Percentiles rank a stretch among this genome's conserved stretches.
Evolutionary conservation across 2,329 filamentous ascomycete genomes (phyloP).

Genomic region (Simplicillium aogashimaense): DNA sequence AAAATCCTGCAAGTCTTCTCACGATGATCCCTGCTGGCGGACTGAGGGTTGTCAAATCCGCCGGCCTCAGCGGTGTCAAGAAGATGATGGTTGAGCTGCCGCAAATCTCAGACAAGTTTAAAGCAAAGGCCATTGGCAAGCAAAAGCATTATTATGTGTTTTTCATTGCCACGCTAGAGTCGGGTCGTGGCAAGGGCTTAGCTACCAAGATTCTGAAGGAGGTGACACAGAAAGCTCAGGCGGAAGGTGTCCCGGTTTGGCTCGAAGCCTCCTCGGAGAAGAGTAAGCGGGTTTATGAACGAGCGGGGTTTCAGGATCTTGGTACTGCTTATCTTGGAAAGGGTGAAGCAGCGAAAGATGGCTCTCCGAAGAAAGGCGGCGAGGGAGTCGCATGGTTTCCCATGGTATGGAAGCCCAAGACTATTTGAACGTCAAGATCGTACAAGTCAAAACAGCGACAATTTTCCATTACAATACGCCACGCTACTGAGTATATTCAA

Average conservation of each 20-base stretch:
- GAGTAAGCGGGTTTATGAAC: not conserved
- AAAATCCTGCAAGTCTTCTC: not conserved
- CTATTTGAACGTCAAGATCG: no score
- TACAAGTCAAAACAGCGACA: no score
- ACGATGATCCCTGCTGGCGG: not conserved
- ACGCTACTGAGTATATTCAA: no score
- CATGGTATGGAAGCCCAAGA: slow-evolving; percentile 3
- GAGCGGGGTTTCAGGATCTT: not conserved
- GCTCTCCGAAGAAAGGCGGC: not conserved
- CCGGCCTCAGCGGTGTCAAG: not conserved
- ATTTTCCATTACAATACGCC: no score
- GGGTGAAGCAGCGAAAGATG: not conserved
- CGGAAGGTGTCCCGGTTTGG: not conserved
- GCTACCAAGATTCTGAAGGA: not conserved
- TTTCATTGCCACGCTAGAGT: not conserved
- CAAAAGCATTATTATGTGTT: slow-evolving; percentile 1
- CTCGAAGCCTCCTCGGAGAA: not conserved
- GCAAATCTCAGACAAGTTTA: not conserved
- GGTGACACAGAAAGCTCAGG: not conserved
- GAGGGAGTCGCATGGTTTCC: not conserved
- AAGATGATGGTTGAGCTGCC: not conserved
- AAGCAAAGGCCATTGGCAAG: not conserved
- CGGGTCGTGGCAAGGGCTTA: not conserved
- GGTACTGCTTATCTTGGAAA: not conserved
- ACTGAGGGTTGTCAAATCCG: not conserved